Conservation (phyloP, 768 basidiomycete species). For the Lactarius hengduanensis region DNA sequence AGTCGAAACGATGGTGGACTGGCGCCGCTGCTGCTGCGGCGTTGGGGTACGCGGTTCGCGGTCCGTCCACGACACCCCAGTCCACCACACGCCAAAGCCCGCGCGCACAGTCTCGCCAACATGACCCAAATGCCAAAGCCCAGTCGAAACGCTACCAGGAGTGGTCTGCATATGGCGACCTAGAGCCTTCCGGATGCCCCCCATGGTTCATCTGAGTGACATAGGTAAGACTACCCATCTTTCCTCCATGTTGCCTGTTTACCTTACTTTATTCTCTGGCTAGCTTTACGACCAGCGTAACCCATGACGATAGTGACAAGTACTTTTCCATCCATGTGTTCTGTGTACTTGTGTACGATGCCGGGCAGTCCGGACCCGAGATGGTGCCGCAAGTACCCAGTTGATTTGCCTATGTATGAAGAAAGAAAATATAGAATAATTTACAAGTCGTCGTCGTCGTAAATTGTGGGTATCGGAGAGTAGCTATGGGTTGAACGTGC, state of each 20-base stretch:
- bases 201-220: constrained; percentile 14
- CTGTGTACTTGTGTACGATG: background rate
- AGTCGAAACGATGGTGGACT: background rate
- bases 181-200: constrained; percentile 18
- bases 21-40: background rate
- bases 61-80: background rate
- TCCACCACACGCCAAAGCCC: background rate
- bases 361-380: background rate
- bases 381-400: background rate
- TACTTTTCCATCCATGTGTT: background rate
- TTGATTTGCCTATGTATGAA: background rate
- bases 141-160: constrained; percentile 1
- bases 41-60: background rate
- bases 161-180: constrained; percentile 18
- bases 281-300: background rate
- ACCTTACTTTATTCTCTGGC: background rate
- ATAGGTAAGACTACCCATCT: background rate
- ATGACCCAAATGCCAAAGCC: constrained; percentile 7
- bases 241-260: background rate
- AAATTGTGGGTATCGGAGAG: background rate
- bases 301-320: background rate
- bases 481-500: background rate
- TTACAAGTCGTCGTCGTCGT: background rate
- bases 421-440: background rate
- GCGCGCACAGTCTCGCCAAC: background rate